Conservation (phyloP, 208 protist genomes). For the Acanthamoeba castellanii region DNA sequence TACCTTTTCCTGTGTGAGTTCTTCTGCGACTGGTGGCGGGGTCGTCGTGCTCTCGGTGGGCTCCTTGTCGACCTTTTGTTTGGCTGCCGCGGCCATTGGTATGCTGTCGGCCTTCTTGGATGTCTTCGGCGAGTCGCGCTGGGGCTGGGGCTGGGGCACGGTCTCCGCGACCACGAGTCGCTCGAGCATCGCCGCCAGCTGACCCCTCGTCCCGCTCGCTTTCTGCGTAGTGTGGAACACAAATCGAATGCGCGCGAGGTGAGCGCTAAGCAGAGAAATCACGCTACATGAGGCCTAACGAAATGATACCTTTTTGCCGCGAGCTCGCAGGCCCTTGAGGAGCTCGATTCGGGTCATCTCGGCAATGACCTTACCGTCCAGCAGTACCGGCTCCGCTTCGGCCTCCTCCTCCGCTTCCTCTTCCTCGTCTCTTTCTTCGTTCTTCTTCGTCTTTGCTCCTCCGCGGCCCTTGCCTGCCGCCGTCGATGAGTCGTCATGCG, state of each 20-base stretch:
- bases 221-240: background rate
- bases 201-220: conserved; percentile 1
- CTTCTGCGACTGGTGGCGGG: no score
- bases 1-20: no score
- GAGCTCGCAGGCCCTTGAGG: conserved; percentile 27
- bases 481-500: conserved; percentile 20
- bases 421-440: background rate
- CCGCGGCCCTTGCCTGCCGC: background rate
- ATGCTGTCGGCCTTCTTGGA: background rate
- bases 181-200: conserved; percentile 39
- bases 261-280: background rate
- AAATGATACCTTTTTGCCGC: conserved; percentile 2
- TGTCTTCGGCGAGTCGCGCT: background rate
- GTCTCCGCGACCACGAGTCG: background rate
- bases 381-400: background rate
- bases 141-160: background rate
- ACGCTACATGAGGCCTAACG: background rate
- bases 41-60: no score
- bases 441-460: background rate
- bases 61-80: no score
- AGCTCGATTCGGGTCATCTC: conserved; percentile 45
- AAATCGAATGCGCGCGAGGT: background rate
- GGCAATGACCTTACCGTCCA: conserved; percentile 25
- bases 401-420: background rate
- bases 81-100: no score